Evolutionary conservation across 2,329 filamentous ascomycete species (phyloP), one percentile per base, ranked within the genome.

Genomic region (Penicillium occitanis): DNA sequence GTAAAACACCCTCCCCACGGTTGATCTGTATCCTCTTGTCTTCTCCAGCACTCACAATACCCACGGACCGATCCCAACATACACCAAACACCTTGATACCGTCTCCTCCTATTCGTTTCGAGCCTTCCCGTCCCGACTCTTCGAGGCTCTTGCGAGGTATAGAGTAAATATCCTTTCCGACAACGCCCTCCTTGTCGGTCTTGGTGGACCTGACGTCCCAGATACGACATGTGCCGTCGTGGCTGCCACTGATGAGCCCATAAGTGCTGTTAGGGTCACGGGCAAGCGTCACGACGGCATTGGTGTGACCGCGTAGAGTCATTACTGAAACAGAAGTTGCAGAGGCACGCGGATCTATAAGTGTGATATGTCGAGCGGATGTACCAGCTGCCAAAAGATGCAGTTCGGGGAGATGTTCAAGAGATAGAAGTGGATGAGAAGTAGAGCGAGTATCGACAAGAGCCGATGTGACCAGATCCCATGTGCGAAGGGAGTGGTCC

Each of bases 21-120:
- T 99, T 97, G 68, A 99, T 88, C 83, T 99, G 95, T 73, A 99
- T 89, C 81, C 87, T 89, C 82, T 95, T 97, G 76, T 99, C 95
- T 84, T 98, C 93, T 17, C 94, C 93, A 51, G 84, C 93, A 73
- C 91, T 96, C 53, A 97, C 90, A 75, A 99, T 94, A 1, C 95
- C 96, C 74, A 96, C 88, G 6, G 88, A 86, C 76, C 85, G 83
- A 78, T 97, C 91, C 95, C 95, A 99, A 67, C 84, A 86, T 5
- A 98, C 91, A 40, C 88, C 87, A 77, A 98, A 92, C 59, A 99
- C 92, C 85, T 98, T 98, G 68, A 90, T 87, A 28, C 93, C 93
- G 67, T 95, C 91, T 1, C 93, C 93, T 7, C 88, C 89, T 48
- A 88, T 83, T 17, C 84, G 84, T 74, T 86, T 86, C 66, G 71